phyloP scores from a whole-genome alignment of 768 basidiomycete genomes.

The Rhizopogon vesiculosus region DNA sequence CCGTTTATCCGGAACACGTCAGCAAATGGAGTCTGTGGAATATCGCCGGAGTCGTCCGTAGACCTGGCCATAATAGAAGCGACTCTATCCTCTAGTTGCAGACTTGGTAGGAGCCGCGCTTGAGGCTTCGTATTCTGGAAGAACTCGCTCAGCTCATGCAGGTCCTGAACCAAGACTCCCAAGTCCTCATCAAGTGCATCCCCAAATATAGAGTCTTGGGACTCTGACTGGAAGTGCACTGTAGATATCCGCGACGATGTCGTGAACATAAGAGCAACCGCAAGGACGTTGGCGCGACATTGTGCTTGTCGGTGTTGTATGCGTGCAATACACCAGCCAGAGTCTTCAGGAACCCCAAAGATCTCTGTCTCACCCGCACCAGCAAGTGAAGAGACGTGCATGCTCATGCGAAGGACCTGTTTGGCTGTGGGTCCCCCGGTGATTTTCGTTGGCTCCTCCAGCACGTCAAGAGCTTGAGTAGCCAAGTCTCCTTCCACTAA shows the following conservation, averaged over 20 bases:
- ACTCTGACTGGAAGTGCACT: slow-evolving; percentile 66
- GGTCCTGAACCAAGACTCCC: slow-evolving; percentile 71
- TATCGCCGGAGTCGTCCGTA: slow-evolving; percentile 45
- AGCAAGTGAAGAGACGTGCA: slow-evolving; percentile 51
- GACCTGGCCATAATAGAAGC: slow-evolving; percentile 82
- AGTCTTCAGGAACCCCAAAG: slow-evolving; percentile 77
- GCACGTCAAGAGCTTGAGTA: slow-evolving; percentile 82
- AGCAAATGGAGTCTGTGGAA: slow-evolving; percentile 75
- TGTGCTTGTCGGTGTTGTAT: slow-evolving; percentile 52
- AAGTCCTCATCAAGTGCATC: slow-evolving; percentile 55
- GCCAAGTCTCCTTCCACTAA: slow-evolving; percentile 87
- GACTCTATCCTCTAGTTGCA: slow-evolving; percentile 69
- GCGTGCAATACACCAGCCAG: slow-evolving; percentile 84
- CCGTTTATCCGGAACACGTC: slow-evolving; percentile 66
- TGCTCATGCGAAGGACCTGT: slow-evolving; percentile 89
- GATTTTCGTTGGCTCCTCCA: slow-evolving; percentile 85
- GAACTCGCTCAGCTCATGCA: slow-evolving; percentile 71
- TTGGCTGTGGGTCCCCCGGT: slow-evolving; percentile 73
- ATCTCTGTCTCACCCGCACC: slow-evolving; percentile 60
- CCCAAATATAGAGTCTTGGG: slow-evolving; percentile 27
- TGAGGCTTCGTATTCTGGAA: slow-evolving; percentile 48
- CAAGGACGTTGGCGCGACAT: slow-evolving; percentile 75
- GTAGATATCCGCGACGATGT: slow-evolving; percentile 64
- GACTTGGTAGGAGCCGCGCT: slow-evolving; percentile 42
- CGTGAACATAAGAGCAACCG: slow-evolving; percentile 82